Conservation (phyloP, 495 filamentous ascomycete genomes). For the Tetracladium marchalianum region DNA sequence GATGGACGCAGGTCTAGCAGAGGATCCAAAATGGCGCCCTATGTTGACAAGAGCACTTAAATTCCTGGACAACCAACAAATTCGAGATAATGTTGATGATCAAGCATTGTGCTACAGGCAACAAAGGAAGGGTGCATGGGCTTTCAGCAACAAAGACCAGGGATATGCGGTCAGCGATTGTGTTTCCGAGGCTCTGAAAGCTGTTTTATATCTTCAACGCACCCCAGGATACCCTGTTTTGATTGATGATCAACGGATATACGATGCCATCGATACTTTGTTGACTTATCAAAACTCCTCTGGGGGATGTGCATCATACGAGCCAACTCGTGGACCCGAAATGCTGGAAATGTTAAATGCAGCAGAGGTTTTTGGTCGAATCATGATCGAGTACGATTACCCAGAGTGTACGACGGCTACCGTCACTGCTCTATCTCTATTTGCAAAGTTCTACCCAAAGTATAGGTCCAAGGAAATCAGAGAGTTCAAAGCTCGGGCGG, state of each 20-base stretch:
- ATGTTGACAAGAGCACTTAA: slow-evolving; percentile 78
- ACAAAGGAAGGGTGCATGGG: slow-evolving; percentile 87
- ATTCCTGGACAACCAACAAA: slow-evolving; percentile 87
- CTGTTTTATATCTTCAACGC: slow-evolving; percentile 75
- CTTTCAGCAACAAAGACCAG: slow-evolving; percentile 83
- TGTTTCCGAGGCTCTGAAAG: slow-evolving; percentile 81
- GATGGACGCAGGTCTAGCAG: slow-evolving; percentile 66
- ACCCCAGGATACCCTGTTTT: slow-evolving; percentile 66
- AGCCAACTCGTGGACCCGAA: slow-evolving; percentile 65
- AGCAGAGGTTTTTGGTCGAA: slow-evolving; percentile 90
- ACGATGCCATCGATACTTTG: slow-evolving; percentile 82
- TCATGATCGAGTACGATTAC: slow-evolving; percentile 98
- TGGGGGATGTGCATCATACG: slow-evolving; percentile 87
- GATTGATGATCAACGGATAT: slow-evolving; percentile 63
- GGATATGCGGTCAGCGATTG: slow-evolving; percentile 96
- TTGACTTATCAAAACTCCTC: slow-evolving; percentile 85
- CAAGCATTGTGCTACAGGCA: slow-evolving; percentile 83
- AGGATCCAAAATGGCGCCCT: slow-evolving; percentile 65
- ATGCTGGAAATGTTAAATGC: slow-evolving; percentile 82
- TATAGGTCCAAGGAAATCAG: slow-evolving; percentile 72
- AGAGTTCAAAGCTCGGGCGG: slow-evolving; percentile 54
- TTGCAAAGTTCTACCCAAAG: slow-evolving; percentile 68
- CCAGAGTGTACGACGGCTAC: slow-evolving; percentile 95
- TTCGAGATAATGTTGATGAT: slow-evolving; percentile 72
- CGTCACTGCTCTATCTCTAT: slow-evolving; percentile 79